Percentiles rank a stretch among this genome's conserved stretches.
Conservation (phyloP, 1,284 basidiomycete genomes). For the Lentinula novae-zelandiae region DNA sequence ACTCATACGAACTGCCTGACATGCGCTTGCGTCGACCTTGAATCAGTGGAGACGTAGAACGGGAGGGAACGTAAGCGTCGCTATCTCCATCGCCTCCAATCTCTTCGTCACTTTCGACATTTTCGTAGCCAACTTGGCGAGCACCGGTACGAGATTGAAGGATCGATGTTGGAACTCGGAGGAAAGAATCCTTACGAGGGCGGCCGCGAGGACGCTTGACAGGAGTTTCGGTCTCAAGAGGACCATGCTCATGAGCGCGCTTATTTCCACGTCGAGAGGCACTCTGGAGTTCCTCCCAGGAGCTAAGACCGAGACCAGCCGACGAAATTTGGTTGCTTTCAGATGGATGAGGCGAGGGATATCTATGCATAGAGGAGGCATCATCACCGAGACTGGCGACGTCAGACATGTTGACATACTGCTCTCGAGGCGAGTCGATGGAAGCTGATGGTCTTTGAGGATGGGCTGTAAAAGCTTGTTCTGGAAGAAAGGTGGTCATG, state of each 20-base stretch:
- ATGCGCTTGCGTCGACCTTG: neutral
- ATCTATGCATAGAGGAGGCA: neutral
- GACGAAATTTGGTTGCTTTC: neutral
- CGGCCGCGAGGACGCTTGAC: neutral
- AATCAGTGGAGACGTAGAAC: constrained; percentile 1
- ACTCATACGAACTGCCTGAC: neutral
- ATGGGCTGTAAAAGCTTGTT: neutral
- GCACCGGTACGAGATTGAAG: neutral
- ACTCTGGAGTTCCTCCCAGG: neutral
- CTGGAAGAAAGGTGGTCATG: neutral
- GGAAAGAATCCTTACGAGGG: neutral
- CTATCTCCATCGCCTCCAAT: neutral
- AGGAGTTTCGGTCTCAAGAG: neutral
- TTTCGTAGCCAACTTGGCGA: neutral
- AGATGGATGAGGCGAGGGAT: neutral
- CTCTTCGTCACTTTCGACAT: neutral
- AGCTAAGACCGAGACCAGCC: too few relatives aligned
- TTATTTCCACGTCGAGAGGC: neutral
- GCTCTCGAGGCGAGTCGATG: neutral
- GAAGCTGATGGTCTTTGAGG: neutral
- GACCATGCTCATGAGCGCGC: neutral
- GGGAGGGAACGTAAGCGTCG: constrained; percentile 4
- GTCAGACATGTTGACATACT: constrained; percentile 8
- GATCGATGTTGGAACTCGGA: neutral
- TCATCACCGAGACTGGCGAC: neutral